Base-by-base conservation (phyloP, 805 yeast genomes). In the Nakazawaea ambrosiae region DNA sequence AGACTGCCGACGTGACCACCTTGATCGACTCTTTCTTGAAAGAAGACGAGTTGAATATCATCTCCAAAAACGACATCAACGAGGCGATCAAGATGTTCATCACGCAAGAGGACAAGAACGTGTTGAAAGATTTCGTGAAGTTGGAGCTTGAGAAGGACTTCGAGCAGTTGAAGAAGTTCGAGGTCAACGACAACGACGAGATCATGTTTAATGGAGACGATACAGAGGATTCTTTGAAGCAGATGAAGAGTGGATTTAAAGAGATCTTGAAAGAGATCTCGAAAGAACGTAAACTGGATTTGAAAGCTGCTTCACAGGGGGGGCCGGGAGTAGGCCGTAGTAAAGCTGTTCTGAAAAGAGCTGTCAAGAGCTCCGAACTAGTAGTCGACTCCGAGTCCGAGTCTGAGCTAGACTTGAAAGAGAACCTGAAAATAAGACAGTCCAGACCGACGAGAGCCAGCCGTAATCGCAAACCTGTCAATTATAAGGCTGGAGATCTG, bases 61-160 rank as follows among this genome's bases (percentile, higher is more conserved):
- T 90, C n/a, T 83, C 87, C 0, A 90, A 84, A 45, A 57, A 64
- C 9, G 94, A 92, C 0, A 68, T 89, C 54, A 75, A 76, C 34
- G 75, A 78, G 24, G 90, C 94, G 0, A 73, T 92, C 1, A 70
- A 73, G 37, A 70, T 68, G 39, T 82, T 77, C 53, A 78, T 92
- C 4, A 87, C 81, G 31, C 86, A 84, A 46, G 96, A 39, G 42
- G 96, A 89, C 54, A 84, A 81, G 50, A 61, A 65, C 25, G 77
- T 89, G 0, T 60, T 90, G 35, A 75, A 73, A 29, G 72, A 68
- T n/a, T 81, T 74, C 47, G 70, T 83, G 18, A 73, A 73, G 31
- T 54, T 58, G 19, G 86, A 81, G 47, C 60, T 79, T 31, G 61
- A 58, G 8, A 67, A 63, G 23, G 82, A 78, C 45, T 63, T 76